Evolutionary conservation across 1,284 basidiomycete genomes (phyloP), one percentile per base, ranked within the genome.

Genomic region (Austroboletus rostrupii): DNA sequence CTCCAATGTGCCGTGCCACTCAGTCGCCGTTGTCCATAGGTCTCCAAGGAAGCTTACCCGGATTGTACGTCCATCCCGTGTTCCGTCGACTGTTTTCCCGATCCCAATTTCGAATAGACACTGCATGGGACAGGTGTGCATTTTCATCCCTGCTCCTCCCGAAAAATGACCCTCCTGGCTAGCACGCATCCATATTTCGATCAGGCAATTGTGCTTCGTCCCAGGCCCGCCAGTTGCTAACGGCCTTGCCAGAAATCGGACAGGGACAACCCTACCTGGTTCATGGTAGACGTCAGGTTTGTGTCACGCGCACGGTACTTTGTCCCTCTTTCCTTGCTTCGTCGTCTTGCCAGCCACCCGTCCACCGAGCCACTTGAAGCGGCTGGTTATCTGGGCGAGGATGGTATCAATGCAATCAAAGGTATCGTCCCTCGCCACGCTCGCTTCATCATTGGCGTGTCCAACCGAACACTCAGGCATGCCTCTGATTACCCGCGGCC

Each of bases 171-270:
- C 8, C 3, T 39, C 39, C n/a, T n/a, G 3, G 36, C 45, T 38
- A 85, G 83, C 12, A 57, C 72, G 2, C 92, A 97, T 67, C 93
- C 94, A 0, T 99, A 98, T 69, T 95, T 81, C 63, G 95, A 98
- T 62, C 63, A 81, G 9, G 88, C 88, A 63, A 3, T 48, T 33
- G 50, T 47, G 19, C 43, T 11, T 32, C 31, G 23, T 13, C 36
- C 23, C 32, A 46, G 17, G 10, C 33, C 43, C 39, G 45, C 29
- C 49, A 48, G 44, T 52, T 45, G 21, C 52, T 47, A 39, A 48
- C 21, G 38, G 47, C 37, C 26, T 39, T 13, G 28, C 36, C 57
- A 90, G 78, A 96, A 95, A 80, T 83, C 92, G 0, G 76, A 88
- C 47, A 61, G 81, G 59, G 76, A 79, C 1, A 73, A 80, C 10